These are phyloP conservation scores for Moniliella sp. DNA, from an alignment of 1,284 basidiomycete species.

Conservation along the genomic window DNA sequence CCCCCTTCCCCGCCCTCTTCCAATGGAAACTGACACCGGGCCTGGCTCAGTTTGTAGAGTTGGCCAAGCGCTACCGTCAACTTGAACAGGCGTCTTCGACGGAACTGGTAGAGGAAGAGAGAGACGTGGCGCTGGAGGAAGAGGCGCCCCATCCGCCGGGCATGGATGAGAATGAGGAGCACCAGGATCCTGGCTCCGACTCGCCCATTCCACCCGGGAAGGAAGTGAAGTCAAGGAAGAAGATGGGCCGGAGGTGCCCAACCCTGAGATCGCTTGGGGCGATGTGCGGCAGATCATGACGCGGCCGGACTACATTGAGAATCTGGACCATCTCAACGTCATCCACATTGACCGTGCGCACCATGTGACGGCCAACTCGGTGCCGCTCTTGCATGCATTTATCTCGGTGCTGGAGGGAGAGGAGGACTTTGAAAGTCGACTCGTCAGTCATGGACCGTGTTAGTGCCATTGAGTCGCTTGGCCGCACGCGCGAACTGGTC, in stretches of 20 bases:
- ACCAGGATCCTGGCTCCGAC: too few species aligned
- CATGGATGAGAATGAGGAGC: too few species aligned
- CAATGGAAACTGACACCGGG: too few species aligned
- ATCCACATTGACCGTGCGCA: conserved; percentile 24
- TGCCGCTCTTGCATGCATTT: conserved; percentile 23
- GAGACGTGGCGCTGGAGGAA: too few species aligned
- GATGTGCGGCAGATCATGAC: conserved; percentile 27
- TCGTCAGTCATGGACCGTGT: conserved; percentile 29
- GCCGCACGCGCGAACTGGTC: conserved; percentile 15
- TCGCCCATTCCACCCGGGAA: too few species aligned
- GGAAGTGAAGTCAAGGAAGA: too few species aligned
- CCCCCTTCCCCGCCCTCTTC: too few species aligned
- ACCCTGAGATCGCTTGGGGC: conserved; percentile 23
- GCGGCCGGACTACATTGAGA: conserved; percentile 12
- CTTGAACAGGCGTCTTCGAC: too few species aligned
- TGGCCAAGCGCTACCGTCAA: too few species aligned
- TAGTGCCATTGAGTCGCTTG: conserved; percentile 18
- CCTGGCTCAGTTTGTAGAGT: too few species aligned
- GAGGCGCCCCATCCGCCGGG: too few species aligned
- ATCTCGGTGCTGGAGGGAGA: conserved; percentile 12
- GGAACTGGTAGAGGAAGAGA: too few species aligned
- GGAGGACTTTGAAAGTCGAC: conserved; percentile 16
- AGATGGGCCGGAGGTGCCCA: conserved; percentile 17
- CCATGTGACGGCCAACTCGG: conserved; percentile 19
- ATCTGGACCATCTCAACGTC: conserved; percentile 3